Evolutionary conservation across 305 asterid species (phyloP), one percentile per base, ranked within the genome.

Genomic region (Coffea humblotiana): DNA sequence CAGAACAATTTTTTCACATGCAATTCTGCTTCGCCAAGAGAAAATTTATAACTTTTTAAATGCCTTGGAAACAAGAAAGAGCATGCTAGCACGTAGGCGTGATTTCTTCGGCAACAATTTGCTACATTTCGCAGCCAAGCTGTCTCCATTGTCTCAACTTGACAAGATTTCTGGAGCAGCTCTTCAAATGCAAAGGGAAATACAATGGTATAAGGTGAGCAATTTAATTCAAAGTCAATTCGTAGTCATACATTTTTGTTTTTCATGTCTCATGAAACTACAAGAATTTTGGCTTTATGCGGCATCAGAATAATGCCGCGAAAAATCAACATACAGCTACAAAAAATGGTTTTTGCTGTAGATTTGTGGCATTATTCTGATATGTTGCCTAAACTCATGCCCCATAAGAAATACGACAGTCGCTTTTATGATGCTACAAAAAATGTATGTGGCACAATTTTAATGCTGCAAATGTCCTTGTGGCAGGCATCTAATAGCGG

Each of bases 161-260:
- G 85, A 82, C 37, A 49, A 76, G 18, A 88, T 85, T 15, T 89
- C 89, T 13, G 89, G 92, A 40, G 89, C 90, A 61, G 92, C 90
- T 8, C 84, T 89, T 14, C 92, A 87, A 72, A 85, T 87, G 90
- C 92, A 87, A 70, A 80, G 85, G 77, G 90, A 88, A 76, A 83
- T 85, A 6, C 86, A 83, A 21, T 87, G 92, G 92, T 87, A 79
- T 52, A 82, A 85, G 89, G 90, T 85, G 10, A 32, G 73, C 58
- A 9, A 15, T 54, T 7, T 54, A 15, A 54, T 45, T 32, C 12
- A 10, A 8, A 29, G 5, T 29, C 40, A 4, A 21, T 29, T 72
- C 2, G 2, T 71, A 2, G 54, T 54, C 16, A 54, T 15, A 3
- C 16, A 0, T 3, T 14, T 54, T 54, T 54, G 21, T 14, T 54